These are phyloP conservation scores for Dorcoceras hygrometricum DNA, from an alignment of 257 asterid species.

Conservation along the genomic window DNA sequence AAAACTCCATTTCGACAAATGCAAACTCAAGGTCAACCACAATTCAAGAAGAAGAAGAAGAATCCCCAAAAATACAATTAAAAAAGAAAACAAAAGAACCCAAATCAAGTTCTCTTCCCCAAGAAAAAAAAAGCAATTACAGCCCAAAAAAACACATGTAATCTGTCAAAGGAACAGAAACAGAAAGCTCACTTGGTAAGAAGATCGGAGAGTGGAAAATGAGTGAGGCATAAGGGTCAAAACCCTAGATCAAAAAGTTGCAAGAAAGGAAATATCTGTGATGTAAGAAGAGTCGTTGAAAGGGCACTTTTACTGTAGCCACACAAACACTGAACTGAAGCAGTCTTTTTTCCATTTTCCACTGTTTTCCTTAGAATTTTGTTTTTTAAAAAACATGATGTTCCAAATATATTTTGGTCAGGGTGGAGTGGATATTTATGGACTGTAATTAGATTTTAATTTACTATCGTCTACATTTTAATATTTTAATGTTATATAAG, in stretches of 20 bases:
- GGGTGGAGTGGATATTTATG: too few relatives aligned
- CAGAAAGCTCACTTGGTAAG: constrained; percentile 21
- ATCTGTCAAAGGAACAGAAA: not conserved
- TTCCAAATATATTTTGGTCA: too few relatives aligned
- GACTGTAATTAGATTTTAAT: too few relatives aligned
- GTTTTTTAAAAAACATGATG: too few relatives aligned
- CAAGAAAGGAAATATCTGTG: constrained; percentile 19
- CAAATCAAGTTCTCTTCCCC: not conserved
- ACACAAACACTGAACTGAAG: constrained; percentile 33
- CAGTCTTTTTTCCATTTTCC: not conserved
- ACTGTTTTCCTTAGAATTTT: too few relatives aligned
- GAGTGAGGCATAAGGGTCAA: constrained; percentile 23
- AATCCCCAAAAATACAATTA: constrained; percentile 3
- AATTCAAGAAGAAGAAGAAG: not conserved
- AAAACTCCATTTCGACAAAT: constrained; percentile 4
- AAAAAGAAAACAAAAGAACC: not conserved
- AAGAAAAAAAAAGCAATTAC: not conserved
- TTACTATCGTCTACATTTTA: too few relatives aligned
- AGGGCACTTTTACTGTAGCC: constrained; percentile 29
- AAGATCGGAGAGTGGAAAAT: constrained; percentile 3
- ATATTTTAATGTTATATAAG: too few relatives aligned
- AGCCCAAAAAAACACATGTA: not conserved
- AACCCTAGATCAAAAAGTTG: constrained; percentile 43
- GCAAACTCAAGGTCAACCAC: not conserved
- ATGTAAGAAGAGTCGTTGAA: constrained; percentile 35